These are phyloP conservation scores for Cladorrhinum sp. DNA, from an alignment of 2,329 filamentous ascomycete species.

Conservation along the genomic window DNA sequence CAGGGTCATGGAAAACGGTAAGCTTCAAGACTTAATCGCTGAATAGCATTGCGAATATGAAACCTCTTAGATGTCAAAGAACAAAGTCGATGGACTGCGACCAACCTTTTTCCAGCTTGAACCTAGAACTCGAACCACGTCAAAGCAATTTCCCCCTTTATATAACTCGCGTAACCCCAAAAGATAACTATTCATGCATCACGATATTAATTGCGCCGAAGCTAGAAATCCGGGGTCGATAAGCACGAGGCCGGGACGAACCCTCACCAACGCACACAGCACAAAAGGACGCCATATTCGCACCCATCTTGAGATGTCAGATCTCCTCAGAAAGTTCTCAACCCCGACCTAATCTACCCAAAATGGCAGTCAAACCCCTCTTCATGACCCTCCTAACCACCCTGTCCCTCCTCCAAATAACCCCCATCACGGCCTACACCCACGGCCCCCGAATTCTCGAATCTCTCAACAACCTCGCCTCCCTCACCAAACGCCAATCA, in stretches of 20 bases:
- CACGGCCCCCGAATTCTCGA: neutral
- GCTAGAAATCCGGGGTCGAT: neutral
- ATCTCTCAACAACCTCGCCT: neutral
- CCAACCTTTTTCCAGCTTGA: neutral
- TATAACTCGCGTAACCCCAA: neutral
- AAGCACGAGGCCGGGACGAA: neutral
- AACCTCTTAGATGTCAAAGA: neutral
- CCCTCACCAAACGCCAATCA: neutral
- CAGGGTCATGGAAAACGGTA: neutral
- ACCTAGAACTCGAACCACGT: neutral
- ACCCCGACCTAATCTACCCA: neutral
- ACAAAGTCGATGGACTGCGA: too few relatives aligned
- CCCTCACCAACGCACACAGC: neutral
- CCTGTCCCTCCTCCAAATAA: too few relatives aligned
- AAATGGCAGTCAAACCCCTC: neutral
- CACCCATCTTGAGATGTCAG: neutral
- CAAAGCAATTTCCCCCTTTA: neutral
- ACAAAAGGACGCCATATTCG: neutral
- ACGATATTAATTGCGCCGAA: neutral
- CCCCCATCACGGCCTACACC: neutral
- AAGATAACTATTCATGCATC: neutral
- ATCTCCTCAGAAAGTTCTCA: too few relatives aligned
- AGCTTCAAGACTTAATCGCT: neutral
- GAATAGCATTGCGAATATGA: neutral
- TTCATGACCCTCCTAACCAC: neutral